Evolutionary conservation across 1,139 yeast species (phyloP).

Genomic region (Pichia sp.): DNA sequence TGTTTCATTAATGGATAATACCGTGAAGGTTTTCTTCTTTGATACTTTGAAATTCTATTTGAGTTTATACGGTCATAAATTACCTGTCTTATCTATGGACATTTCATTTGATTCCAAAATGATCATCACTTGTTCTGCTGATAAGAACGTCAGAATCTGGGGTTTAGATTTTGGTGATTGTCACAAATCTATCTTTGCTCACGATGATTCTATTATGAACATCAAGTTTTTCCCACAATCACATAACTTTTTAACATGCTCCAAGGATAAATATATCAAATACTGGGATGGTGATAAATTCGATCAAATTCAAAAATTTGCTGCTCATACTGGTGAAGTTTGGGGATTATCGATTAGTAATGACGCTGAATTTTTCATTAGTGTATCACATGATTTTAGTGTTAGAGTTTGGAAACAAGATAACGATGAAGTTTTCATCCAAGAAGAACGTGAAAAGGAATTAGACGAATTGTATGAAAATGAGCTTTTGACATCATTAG

Average conservation of each 20-base stretch:
- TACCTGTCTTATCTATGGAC: slow-evolving; percentile 90
- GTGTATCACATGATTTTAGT: slow-evolving; percentile 95
- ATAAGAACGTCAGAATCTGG: slow-evolving; percentile 96
- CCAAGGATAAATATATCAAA: slow-evolving; percentile 86
- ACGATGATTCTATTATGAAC: slow-evolving; percentile 91
- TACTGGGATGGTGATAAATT: slow-evolving; percentile 99
- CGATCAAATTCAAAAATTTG: slow-evolving; percentile 84
- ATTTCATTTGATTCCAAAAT: slow-evolving; percentile 86
- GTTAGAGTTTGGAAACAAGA: slow-evolving; percentile 90
- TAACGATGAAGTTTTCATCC: slow-evolving; percentile 90
- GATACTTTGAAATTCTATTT: slow-evolving; percentile 86
- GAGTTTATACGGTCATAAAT: slow-evolving; percentile 91
- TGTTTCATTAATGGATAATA: slow-evolving; percentile 82
- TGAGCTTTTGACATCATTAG: slow-evolving; percentile 68
- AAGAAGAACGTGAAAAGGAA: slow-evolving; percentile 95
- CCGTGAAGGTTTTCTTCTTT: slow-evolving; percentile 87
- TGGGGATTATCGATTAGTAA: slow-evolving; percentile 83
- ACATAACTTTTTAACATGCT: slow-evolving; percentile 86
- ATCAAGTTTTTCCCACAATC: slow-evolving; percentile 81
- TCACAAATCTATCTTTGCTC: slow-evolving; percentile 94
- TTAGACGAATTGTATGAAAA: slow-evolving; percentile 88
- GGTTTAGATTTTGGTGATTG: slow-evolving; percentile 99
- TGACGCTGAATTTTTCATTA: slow-evolving; percentile 70
- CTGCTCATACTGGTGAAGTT: slow-evolving; percentile 90
- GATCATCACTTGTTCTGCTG: slow-evolving; percentile 92